Evolutionary conservation across 208 protist genomes (phyloP).

Genomic region (Leishmania arabica): DNA sequence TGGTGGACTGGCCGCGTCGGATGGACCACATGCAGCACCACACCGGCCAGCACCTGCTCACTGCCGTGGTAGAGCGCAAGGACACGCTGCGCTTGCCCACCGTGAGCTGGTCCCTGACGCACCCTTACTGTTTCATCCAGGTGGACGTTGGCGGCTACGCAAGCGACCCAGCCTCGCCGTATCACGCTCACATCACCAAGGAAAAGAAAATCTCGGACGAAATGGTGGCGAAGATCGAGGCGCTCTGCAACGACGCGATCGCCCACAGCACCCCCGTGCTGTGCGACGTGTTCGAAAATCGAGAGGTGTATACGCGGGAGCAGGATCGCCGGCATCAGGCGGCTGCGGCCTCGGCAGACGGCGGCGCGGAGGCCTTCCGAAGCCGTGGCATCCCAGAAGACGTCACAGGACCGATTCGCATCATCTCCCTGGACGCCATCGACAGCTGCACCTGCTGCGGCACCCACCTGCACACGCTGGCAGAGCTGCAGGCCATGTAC

Average conservation of each 20-base stretch:
- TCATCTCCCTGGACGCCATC: conserved; percentile 71
- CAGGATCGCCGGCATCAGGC: conserved; percentile 19
- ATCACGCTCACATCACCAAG: conserved; percentile 39
- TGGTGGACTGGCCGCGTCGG: conserved; percentile 79
- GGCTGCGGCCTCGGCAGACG: conserved; percentile 1
- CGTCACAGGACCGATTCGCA: conserved; percentile 73
- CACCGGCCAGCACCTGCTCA: conserved; percentile 90
- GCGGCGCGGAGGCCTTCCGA: conserved; percentile 31
- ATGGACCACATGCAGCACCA: conserved; percentile 94
- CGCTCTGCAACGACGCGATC: conserved; percentile 67
- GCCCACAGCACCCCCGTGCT: conserved; percentile 40
- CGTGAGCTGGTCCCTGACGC: conserved; percentile 79
- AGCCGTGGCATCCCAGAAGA: conserved; percentile 76
- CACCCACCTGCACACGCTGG: conserved; percentile 76
- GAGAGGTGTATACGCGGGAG: conserved; percentile 47
- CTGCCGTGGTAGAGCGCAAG: conserved; percentile 59
- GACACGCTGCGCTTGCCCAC: conserved; percentile 68
- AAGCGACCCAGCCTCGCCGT: conserved; percentile 18
- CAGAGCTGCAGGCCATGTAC: conserved; percentile 74
- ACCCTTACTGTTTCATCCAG: conserved; percentile 75
- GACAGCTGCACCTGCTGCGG: conserved; percentile 88
- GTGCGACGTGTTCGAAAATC: conserved; percentile 50
- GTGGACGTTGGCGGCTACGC: conserved; percentile 48
- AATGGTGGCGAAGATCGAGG: conserved; percentile 59
- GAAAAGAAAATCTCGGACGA: conserved; percentile 56